phyloP scores from a whole-genome alignment of 2,329 filamentous ascomycete species.

The Pyrenophora graminea region DNA sequence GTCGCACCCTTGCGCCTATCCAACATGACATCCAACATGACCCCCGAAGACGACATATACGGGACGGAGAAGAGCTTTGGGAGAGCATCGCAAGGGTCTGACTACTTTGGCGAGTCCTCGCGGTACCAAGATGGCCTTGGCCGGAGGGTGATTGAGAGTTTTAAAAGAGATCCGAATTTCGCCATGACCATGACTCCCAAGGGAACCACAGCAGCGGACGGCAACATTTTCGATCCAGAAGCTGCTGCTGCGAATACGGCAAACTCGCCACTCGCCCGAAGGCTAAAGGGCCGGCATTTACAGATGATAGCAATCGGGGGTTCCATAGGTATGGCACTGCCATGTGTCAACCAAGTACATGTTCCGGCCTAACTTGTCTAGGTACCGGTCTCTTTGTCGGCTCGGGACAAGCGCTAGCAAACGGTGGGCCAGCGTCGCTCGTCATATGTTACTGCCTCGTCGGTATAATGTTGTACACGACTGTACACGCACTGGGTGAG shows the following conservation, averaged over 20 bases:
- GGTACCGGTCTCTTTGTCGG: slow-evolving; percentile 78
- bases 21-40: slow-evolving; percentile 36
- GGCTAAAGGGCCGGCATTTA: slow-evolving; percentile 62
- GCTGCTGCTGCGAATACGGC: slow-evolving; percentile 66
- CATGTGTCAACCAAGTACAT: slow-evolving; percentile 6
- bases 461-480: slow-evolving; percentile 87
- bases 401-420: slow-evolving; percentile 55
- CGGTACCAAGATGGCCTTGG: slow-evolving; percentile 39
- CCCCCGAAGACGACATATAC: slow-evolving; percentile 43
- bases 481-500: slow-evolving; percentile 88
- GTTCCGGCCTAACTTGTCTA: slow-evolving; percentile 25
- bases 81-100: slow-evolving; percentile 39
- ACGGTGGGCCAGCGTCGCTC: slow-evolving; percentile 45
- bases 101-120: slow-evolving; percentile 47
- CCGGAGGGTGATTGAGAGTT: slow-evolving; percentile 51
- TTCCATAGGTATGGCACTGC: slow-evolving; percentile 62
- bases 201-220: slow-evolving; percentile 55
- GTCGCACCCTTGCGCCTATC: slow-evolving; percentile 6
- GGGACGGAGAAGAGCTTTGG: slow-evolving; percentile 47
- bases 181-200: slow-evolving; percentile 55
- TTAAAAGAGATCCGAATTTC: slow-evolving; percentile 45
- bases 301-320: slow-evolving; percentile 98
- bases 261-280: slow-evolving; percentile 73
- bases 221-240: slow-evolving; percentile 66
- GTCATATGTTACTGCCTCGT: slow-evolving; percentile 60